Percentiles rank a stretch among this genome's conserved stretches.
Conservation (phyloP, 371 early-diverging fungal genomes). For the Dichotomocladium elegans region DNA sequence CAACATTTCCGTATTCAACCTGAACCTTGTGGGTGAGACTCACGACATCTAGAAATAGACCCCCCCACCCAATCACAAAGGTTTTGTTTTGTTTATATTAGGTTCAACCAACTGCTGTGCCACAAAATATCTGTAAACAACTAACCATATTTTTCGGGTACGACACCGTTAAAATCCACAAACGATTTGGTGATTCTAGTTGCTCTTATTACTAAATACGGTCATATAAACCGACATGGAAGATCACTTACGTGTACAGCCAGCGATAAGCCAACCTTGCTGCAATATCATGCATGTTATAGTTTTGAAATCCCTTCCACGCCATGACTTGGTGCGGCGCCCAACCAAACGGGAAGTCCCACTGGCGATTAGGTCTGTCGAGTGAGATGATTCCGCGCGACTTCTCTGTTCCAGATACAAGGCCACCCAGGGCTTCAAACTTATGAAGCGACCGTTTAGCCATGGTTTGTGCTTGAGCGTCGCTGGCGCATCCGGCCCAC, state of each 20-base stretch:
- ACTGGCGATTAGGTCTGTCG: conserved; percentile 86
- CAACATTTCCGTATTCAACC: conserved; percentile 95
- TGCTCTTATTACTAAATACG: too few relatives aligned
- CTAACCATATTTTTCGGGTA: conserved; percentile 86
- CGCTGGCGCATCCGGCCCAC: conserved; percentile 61
- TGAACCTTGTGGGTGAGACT: conserved; percentile 85
- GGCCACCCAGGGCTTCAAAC: conserved; percentile 81
- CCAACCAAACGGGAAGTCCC: conserved; percentile 94
- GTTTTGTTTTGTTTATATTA: too few relatives aligned
- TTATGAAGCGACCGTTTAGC: conserved; percentile 33
- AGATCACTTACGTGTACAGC: conserved; percentile 68
- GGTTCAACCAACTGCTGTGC: too few relatives aligned
- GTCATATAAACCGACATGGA: not conserved
- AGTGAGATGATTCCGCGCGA: conserved; percentile 69
- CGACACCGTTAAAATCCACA: conserved; percentile 96
- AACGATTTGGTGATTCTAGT: conserved; percentile 84
- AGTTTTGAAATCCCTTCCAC: conserved; percentile 81
- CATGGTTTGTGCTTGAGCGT: conserved; percentile 54
- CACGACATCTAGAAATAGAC: conserved; percentile 74
- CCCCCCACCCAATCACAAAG: too few relatives aligned
- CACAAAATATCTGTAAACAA: not conserved
- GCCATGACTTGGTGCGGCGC: conserved; percentile 95
- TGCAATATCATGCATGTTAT: conserved; percentile 69
- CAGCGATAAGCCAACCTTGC: conserved; percentile 85
- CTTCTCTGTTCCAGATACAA: conserved; percentile 79